Base-by-base conservation (phyloP, 1,284 basidiomycete genomes). In the Pseudozyma pruni region DNA sequence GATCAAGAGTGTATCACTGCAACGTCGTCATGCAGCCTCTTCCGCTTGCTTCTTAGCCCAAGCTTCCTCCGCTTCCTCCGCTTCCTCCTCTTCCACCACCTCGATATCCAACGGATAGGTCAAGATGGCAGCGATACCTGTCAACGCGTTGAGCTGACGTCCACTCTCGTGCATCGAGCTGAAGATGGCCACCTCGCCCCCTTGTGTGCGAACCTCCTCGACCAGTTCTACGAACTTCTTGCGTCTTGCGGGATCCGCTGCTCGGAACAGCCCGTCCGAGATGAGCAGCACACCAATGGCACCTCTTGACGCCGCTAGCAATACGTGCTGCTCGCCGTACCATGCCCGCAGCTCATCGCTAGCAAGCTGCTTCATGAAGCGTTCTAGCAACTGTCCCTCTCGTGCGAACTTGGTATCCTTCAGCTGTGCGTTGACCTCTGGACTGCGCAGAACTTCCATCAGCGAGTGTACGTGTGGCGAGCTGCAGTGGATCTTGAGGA, bases 141-240 rank as follows among this genome's bases (percentile, higher is more conserved):
- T 94, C 43, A 98, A 83, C 70, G 94, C 90, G 83, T 98, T 98
- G 25, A 99, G 86, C 83, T 98, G 80, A 20, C 74, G 71, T 19
- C 96, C 96, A 23, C 91, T 93, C 83, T 98, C 95, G 83, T 99
- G 96, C 95, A 98, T 97, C 76, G 92, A 95, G 8, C 93, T 96
- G 83, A 98, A 98, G 72, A 98, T 94, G 41, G 97, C 85, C 5
- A 94, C 93, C 80, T 98, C 93, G 34, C 90, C 96, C 27, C 94
- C 93, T 70, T 91, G 92, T 44, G 89, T 86, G 68, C 91, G 89
- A 16, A 97, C 93, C 37, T 89, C 89, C 82, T 98, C 95, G 1
- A 96, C 93, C 53, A 98, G 86, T 43, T 86, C 85, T 34, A 99
- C 94, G 79, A 93, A 98, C 81, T 87, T 83, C 90, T 79, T 80